phyloP scores from a whole-genome alignment of 495 filamentous ascomycete species.

The Annulohypoxylon stygium region DNA sequence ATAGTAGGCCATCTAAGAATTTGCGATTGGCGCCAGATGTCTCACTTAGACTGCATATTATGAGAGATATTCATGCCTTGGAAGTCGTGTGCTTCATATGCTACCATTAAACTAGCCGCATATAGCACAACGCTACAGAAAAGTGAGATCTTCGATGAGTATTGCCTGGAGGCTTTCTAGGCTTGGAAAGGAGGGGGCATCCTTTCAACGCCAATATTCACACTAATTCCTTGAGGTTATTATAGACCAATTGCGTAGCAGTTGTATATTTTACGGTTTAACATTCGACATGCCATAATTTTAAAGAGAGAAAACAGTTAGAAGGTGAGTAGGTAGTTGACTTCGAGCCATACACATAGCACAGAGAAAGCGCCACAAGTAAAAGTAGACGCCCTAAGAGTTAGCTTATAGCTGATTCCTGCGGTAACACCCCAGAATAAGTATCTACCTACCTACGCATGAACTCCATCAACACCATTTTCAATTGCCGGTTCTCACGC shows the following conservation, averaged over 20 bases:
- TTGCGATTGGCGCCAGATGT: constrained; percentile 9
- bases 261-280: neutral
- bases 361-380: neutral
- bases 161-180: neutral
- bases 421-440: neutral
- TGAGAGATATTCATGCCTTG: neutral
- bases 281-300: neutral
- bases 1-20: constrained; percentile 1
- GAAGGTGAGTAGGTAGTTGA: neutral
- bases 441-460: neutral
- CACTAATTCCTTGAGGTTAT: neutral
- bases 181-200: neutral
- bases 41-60: constrained; percentile 4
- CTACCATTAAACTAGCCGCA: neutral
- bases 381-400: neutral
- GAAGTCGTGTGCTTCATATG: neutral
- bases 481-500: neutral
- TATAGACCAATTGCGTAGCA: neutral
- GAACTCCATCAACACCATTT: neutral
- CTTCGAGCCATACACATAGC: neutral
- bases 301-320: neutral
- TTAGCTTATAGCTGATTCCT: neutral
- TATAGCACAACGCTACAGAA: neutral
- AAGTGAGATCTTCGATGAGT: neutral
- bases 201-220: neutral